A percentile compares a stretch with the other conserved stretches of the same genome.
phyloP scores from a whole-genome alignment of 78 protist genomes.

The Speleostelium caveatum region DNA sequence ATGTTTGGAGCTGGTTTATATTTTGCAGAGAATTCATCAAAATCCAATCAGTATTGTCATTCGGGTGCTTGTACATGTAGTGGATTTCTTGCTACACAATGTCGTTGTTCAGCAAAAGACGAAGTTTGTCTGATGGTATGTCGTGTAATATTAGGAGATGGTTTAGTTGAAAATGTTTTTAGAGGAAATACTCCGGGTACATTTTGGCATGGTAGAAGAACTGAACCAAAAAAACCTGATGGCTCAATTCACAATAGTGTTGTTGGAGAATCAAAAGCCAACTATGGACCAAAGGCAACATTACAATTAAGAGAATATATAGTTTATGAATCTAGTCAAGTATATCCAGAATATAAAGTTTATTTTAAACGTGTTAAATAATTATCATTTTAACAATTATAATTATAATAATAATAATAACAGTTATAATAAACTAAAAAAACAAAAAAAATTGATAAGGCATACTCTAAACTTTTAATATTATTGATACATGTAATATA shows the following conservation, averaged over 20 bases:
- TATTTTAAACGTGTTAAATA: constrained; percentile 57
- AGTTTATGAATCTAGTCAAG: constrained; percentile 73
- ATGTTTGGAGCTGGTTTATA: constrained; percentile 86
- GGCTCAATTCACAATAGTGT: constrained; percentile 57
- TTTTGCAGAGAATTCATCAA: constrained; percentile 80
- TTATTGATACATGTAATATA: too few relatives aligned
- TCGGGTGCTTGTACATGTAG: constrained; percentile 55
- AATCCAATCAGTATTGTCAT: constrained; percentile 75
- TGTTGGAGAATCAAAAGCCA: constrained; percentile 69
- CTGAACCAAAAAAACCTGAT: constrained; percentile 73
- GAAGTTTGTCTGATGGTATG: constrained; percentile 72
- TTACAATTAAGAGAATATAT: constrained; percentile 65
- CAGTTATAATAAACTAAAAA: too few relatives aligned
- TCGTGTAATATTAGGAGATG: constrained; percentile 68
- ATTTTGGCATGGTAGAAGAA: constrained; percentile 74
- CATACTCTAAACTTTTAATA: too few relatives aligned
- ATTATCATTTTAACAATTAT: neutral
- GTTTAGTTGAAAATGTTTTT: constrained; percentile 55
- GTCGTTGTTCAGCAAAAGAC: constrained; percentile 59
- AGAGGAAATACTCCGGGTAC: constrained; percentile 56
- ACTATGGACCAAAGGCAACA: constrained; percentile 69
- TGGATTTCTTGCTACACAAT: constrained; percentile 35
- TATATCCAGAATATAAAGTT: constrained; percentile 68
- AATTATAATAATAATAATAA: too few relatives aligned
- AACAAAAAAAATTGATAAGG: too few relatives aligned